Conservation (phyloP, 2,329 filamentous ascomycete genomes). For the Cephalotrichum gorgonifer region DNA sequence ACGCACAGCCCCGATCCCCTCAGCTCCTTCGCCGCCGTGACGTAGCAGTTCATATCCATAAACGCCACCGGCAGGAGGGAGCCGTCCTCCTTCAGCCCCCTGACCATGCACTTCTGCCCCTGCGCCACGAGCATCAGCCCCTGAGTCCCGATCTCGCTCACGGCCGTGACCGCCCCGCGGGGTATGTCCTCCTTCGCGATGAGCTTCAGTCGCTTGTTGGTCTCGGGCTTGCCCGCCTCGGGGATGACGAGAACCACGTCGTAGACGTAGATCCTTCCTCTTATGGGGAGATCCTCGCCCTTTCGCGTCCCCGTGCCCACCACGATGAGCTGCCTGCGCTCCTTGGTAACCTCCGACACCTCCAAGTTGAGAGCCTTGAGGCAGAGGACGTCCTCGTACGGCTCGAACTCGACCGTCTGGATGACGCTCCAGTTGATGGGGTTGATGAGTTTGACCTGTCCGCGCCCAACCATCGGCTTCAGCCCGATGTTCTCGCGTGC, state of each 20-base stretch:
- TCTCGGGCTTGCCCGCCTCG: slow-evolving; percentile 75
- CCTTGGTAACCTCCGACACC: slow-evolving; percentile 81
- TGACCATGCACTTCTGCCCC: slow-evolving; percentile 94
- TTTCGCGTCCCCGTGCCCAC: slow-evolving; percentile 79
- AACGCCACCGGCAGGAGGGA: slow-evolving; percentile 89
- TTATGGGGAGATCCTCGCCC: slow-evolving; percentile 81
- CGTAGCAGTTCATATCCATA: slow-evolving; percentile 94
- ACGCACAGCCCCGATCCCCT: slow-evolving; percentile 75
- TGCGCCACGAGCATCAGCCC: slow-evolving; percentile 85
- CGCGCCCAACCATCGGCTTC: slow-evolving; percentile 58
- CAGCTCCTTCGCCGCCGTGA: slow-evolving; percentile 75
- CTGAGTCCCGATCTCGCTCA: slow-evolving; percentile 77
- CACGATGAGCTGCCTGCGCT: slow-evolving; percentile 70
- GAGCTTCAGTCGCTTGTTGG: slow-evolving; percentile 73
- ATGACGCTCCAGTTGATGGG: slow-evolving; percentile 69
- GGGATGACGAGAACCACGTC: slow-evolving; percentile 89
- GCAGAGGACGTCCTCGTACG: slow-evolving; percentile 67
- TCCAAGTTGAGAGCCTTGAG: slow-evolving; percentile 79
- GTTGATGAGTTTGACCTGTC: slow-evolving; percentile 68
- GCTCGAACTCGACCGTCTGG: slow-evolving; percentile 63
- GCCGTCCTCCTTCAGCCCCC: slow-evolving; percentile 90
- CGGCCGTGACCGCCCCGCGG: slow-evolving; percentile 81
- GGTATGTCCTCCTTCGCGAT: slow-evolving; percentile 81
- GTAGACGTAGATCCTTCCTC: slow-evolving; percentile 80
- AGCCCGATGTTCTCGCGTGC: slow-evolving; percentile 56